Conservation (phyloP, 2,329 filamentous ascomycete genomes). For the Chaetomium globosum region DNA sequence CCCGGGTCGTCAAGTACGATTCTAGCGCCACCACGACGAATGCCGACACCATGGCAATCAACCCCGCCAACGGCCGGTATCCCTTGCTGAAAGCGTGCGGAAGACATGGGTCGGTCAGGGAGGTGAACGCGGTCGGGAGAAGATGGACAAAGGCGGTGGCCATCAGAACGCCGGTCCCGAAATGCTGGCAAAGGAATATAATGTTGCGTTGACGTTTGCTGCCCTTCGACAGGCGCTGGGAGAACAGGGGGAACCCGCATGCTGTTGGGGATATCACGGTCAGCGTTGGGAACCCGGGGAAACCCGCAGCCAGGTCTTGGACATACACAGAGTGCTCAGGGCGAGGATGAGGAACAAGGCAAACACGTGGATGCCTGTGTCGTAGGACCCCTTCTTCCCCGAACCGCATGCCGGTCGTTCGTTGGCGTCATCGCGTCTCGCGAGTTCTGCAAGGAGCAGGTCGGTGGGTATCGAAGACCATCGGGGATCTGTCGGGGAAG, state of each 20-base stretch:
- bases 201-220: conserved; percentile 61
- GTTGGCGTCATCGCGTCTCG: conserved; percentile 47
- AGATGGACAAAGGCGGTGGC: conserved; percentile 84
- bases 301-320: too few species aligned
- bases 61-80: conserved; percentile 78
- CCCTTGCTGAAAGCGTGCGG: conserved; percentile 76
- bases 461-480: conserved; percentile 58
- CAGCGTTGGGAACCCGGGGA: conserved; percentile 10
- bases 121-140: conserved; percentile 67
- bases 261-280: conserved; percentile 45
- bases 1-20: conserved; percentile 79
- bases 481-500: conserved; percentile 39
- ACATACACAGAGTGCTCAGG: conserved; percentile 60
- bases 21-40: conserved; percentile 82
- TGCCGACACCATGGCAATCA: conserved; percentile 81
- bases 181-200: conserved; percentile 71
- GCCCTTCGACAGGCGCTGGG: conserved; percentile 56
- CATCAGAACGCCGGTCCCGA: conserved; percentile 82
- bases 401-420: conserved; percentile 56
- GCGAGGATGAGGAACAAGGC: conserved; percentile 67
- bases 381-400: conserved; percentile 59
- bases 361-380: conserved; percentile 67
- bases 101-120: conserved; percentile 70
- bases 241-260: conserved; percentile 68
- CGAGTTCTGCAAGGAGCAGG: conserved; percentile 56